phyloP scores from a whole-genome alignment of 2,329 filamentous ascomycete species.

The Diplodia scrobiculata region DNA sequence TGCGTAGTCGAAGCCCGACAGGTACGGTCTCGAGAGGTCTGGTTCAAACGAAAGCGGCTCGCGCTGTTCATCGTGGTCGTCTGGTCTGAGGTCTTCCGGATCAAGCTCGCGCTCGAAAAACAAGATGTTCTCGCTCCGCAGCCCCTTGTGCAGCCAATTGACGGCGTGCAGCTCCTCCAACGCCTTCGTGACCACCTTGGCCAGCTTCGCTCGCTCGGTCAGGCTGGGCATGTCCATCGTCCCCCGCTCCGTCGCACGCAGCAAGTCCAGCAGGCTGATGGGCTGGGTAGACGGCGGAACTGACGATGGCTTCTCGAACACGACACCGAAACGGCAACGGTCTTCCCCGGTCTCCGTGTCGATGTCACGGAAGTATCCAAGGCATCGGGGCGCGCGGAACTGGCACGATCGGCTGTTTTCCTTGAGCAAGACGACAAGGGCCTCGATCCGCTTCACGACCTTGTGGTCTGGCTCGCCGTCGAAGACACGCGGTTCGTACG shows the following conservation, averaged over 20 bases:
- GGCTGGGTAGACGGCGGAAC: constrained; percentile 47
- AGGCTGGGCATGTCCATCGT: constrained; percentile 50
- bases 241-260: constrained; percentile 36
- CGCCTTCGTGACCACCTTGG: constrained; percentile 56
- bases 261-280: constrained; percentile 53
- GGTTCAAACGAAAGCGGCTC: constrained; percentile 32
- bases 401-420: constrained; percentile 35
- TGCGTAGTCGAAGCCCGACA: constrained; percentile 60
- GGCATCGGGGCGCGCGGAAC: constrained; percentile 42
- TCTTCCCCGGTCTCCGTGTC: constrained; percentile 33
- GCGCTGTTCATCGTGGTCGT: not conserved
- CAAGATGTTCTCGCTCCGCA: constrained; percentile 57
- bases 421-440: constrained; percentile 41
- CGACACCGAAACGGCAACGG: constrained; percentile 53
- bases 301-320: constrained; percentile 55
- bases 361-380: constrained; percentile 43
- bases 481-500: constrained; percentile 35
- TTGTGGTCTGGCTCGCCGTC: constrained; percentile 36
- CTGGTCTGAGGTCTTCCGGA: not conserved
- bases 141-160: constrained; percentile 62
- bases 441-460: constrained; percentile 39
- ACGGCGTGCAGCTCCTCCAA: constrained; percentile 59
- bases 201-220: constrained; percentile 56
- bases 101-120: constrained; percentile 48
- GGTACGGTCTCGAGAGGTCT: constrained; percentile 48